A percentile compares a stretch with the other conserved stretches of the same genome.
Evolutionary conservation across 768 basidiomycete genomes (phyloP).

Genomic region (Cytidiella melzeri): DNA sequence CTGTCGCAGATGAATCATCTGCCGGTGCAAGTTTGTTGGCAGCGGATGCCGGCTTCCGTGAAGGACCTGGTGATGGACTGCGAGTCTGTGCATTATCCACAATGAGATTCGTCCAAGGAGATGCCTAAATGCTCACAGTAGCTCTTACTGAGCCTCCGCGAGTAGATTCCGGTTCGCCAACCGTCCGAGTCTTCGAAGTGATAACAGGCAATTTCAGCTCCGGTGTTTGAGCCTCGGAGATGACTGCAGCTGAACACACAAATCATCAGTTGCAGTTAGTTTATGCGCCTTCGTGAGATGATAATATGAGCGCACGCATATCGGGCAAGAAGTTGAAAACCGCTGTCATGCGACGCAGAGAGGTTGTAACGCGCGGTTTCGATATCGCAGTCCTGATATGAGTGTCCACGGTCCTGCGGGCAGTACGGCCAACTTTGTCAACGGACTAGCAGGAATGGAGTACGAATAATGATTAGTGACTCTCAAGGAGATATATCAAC

Average conservation of each 20-base stretch:
- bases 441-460: slow-evolving; percentile 40
- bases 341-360: slow-evolving; percentile 65
- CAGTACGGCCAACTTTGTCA: slow-evolving; percentile 65
- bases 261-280: slow-evolving; percentile 9
- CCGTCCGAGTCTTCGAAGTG: neutral
- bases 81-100: neutral
- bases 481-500: neutral
- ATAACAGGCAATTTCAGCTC: slow-evolving; percentile 28
- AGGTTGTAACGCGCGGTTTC: slow-evolving; percentile 61
- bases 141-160: neutral
- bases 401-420: slow-evolving; percentile 60
- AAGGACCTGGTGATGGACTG: neutral
- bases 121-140: neutral
- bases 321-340: slow-evolving; percentile 61
- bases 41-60: neutral
- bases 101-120: too few relatives aligned
- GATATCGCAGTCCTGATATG: slow-evolving; percentile 69
- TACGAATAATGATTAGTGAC: slow-evolving; percentile 6
- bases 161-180: slow-evolving; percentile 3
- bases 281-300: slow-evolving; percentile 7
- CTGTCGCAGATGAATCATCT: slow-evolving; percentile 39
- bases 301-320: slow-evolving; percentile 46
- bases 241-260: slow-evolving; percentile 41
- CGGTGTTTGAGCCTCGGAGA: slow-evolving; percentile 39
- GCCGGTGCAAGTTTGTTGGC: slow-evolving; percentile 4